These are phyloP conservation scores for Biscutella auriculata DNA, from an alignment of 441 rosid species.

Conservation along the genomic window DNA sequence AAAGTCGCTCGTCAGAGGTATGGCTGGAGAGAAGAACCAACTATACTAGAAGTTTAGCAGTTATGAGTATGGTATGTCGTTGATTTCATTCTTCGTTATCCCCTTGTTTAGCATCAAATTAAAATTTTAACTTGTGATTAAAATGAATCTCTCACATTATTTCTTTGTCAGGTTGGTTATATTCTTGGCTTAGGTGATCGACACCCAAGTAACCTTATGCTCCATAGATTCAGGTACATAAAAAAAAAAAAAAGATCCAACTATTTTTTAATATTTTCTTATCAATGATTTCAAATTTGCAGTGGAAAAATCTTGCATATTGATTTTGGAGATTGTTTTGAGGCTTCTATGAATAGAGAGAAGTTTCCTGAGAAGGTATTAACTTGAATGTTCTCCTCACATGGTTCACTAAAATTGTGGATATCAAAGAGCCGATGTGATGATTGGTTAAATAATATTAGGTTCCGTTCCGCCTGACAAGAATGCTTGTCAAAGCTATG, in stretches of 20 bases:
- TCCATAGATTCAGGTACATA: conserved; percentile 73
- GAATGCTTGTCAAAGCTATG: conserved; percentile 99
- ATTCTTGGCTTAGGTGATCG: conserved; percentile 99
- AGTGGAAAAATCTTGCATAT: conserved; percentile 98
- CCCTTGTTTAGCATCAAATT: neutral
- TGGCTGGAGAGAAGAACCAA: conserved; percentile 99
- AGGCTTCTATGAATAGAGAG: conserved; percentile 98
- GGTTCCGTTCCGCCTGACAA: conserved; percentile 99
- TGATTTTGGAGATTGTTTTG: conserved; percentile 99
- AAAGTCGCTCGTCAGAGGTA: conserved; percentile 95
- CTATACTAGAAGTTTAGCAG: conserved; percentile 95
- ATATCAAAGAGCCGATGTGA: neutral
- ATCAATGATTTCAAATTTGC: conserved; percentile 19
- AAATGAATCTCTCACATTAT: conserved; percentile 1
- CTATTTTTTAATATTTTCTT: conserved; percentile 4
- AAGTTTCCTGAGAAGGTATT: conserved; percentile 96
- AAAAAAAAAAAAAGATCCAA: neutral
- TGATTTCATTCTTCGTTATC: conserved; percentile 9
- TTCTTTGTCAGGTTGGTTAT: conserved; percentile 81
- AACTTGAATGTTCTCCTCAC: neutral
- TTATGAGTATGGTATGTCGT: conserved; percentile 93
- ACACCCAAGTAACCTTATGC: conserved; percentile 98
- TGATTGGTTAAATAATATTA: conserved; percentile 18
- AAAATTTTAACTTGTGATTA: neutral
- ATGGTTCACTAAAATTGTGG: neutral